Conservation (phyloP, 2,329 filamentous ascomycete genomes). For the Paraphoma sp. region DNA sequence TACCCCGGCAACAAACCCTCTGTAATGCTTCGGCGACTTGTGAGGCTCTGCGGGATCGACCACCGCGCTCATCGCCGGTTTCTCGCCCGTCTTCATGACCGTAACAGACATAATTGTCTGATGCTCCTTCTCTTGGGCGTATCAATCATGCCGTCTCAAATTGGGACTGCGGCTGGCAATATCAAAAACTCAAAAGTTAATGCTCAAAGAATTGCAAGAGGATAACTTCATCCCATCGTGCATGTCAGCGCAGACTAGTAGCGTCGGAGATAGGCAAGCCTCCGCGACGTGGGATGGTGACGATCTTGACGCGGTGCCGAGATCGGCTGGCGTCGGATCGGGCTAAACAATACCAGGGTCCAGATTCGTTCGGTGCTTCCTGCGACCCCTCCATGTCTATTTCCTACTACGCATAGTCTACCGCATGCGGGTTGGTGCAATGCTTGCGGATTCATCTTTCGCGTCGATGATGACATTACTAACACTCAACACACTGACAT, state of each 20-base stretch:
- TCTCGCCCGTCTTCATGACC: slow-evolving; percentile 38
- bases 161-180: neutral
- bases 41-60: slow-evolving; percentile 33
- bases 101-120: slow-evolving; percentile 42
- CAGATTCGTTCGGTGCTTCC: slow-evolving; percentile 9
- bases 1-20: slow-evolving; percentile 96
- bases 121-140: slow-evolving; percentile 6
- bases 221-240: slow-evolving; percentile 3
- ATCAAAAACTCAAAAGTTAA: neutral
- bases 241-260: slow-evolving; percentile 9
- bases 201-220: neutral
- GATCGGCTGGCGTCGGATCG: slow-evolving; percentile 25
- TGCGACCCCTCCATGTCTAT: slow-evolving; percentile 18
- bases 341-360: slow-evolving; percentile 1
- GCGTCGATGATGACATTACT: slow-evolving; percentile 7
- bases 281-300: slow-evolving; percentile 41
- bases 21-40: slow-evolving; percentile 69
- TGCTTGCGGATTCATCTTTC: neutral
- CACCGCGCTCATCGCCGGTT: slow-evolving; percentile 32
- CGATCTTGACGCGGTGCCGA: slow-evolving; percentile 35
- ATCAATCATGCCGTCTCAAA: slow-evolving; percentile 29
- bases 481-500: neutral
- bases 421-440: neutral
- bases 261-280: slow-evolving; percentile 39
- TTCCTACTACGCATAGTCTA: slow-evolving; percentile 2